Percentiles rank a stretch among this genome's conserved stretches.
phyloP scores from a whole-genome alignment of 345 rosid genomes.

The Excoecaria agallocha region DNA sequence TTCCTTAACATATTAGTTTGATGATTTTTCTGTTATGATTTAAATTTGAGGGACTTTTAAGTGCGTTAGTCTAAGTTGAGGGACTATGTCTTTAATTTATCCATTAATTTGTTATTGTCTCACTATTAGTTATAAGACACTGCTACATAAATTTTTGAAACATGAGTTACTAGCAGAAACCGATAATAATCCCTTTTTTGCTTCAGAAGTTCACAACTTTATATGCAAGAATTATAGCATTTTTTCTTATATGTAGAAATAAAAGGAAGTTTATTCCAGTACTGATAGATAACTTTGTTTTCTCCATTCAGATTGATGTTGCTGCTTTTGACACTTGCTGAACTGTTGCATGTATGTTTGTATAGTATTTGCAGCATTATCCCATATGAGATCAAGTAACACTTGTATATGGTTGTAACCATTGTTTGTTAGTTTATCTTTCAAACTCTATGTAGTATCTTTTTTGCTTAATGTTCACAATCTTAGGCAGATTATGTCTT shows the following conservation, averaged over 20 bases:
- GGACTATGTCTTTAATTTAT: too few species aligned
- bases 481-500: conserved; percentile 1
- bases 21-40: too few species aligned
- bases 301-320: background rate
- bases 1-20: too few species aligned
- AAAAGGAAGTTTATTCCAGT: background rate
- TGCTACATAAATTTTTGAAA: background rate
- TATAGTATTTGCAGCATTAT: background rate
- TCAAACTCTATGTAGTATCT: background rate
- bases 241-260: background rate
- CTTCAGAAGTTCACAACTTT: background rate
- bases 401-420: background rate
- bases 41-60: too few species aligned
- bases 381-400: background rate
- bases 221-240: background rate
- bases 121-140: background rate
- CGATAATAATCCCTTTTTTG: background rate
- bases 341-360: background rate
- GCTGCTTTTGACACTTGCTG: background rate
- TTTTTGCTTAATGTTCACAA: background rate
- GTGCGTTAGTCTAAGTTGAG: too few species aligned
- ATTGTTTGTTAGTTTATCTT: background rate
- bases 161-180: background rate
- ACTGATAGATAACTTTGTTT: background rate
- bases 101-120: background rate